Evolutionary conservation across 257 asterid species (phyloP).

Genomic region (Asclepias syriaca): DNA sequence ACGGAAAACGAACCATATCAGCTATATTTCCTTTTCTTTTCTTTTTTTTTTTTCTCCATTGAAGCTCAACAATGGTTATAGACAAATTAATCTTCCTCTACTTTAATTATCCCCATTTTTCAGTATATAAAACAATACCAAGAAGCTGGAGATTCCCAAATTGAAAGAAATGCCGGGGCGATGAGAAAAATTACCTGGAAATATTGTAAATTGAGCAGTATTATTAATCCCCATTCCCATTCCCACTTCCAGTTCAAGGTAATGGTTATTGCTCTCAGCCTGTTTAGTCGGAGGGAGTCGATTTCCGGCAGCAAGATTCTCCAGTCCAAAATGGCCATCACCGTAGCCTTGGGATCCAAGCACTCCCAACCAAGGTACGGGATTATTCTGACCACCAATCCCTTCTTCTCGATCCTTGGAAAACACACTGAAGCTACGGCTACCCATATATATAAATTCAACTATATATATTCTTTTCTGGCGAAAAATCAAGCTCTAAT

Average conservation of each 20-base stretch:
- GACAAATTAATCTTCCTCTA: neutral
- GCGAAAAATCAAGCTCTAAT: constrained; percentile 1
- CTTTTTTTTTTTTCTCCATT: neutral
- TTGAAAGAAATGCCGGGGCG: neutral
- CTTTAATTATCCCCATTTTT: neutral
- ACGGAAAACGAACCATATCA: neutral
- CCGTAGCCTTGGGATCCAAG: constrained; percentile 35
- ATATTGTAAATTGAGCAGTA: constrained; percentile 27
- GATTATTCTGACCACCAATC: constrained; percentile 18
- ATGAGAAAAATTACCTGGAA: constrained; percentile 29
- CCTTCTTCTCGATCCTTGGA: constrained; percentile 44
- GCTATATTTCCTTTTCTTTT: neutral
- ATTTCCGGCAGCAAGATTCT: constrained; percentile 20
- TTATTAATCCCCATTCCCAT: constrained; percentile 23
- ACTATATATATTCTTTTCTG: constrained; percentile 5
- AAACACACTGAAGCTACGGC: constrained; percentile 30
- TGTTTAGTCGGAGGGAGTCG: constrained; percentile 16
- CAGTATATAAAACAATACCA: neutral
- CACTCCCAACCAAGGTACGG: constrained; percentile 50
- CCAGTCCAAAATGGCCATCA: constrained; percentile 35
- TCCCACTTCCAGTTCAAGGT: constrained; percentile 15
- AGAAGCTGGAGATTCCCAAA: neutral
- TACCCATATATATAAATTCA: constrained; percentile 22
- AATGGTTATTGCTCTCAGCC: constrained; percentile 4
- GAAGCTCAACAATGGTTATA: neutral